Base-by-base conservation (phyloP, 305 asterid species). In the Salvia sclarea region DNA sequence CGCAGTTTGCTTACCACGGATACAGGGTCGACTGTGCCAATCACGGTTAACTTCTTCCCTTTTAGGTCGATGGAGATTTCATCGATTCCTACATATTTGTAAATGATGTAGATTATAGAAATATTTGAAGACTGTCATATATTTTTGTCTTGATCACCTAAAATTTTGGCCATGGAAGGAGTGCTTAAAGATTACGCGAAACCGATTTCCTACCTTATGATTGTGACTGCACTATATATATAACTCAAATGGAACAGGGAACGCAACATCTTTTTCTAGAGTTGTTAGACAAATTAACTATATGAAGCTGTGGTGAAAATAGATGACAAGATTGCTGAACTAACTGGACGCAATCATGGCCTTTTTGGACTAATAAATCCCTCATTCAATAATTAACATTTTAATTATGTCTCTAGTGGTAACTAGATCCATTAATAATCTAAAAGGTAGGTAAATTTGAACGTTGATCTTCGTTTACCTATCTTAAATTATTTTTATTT, bases 11-110 rank as follows among this genome's bases (percentile, higher is more conserved):
- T 76, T 1, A 83, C 95, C 35, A 85, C 88, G 4, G 68, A 76
- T 24, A 87, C 88, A 0, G 92, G 95, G 55, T 88, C 95, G n/a
- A 88, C 95, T 0, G 80, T 74, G 20, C 95, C 95, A 9, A 85
- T 76, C 56, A 88, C 77, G 0, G 84, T 83, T 24, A 88, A 78
- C 40, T 80, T 85, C 79, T 82, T 88, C 2, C 82, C 89, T 70
- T 83, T 82, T 53, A 88, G 75, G 48, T 85, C 95, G 30, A 88
- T 74, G 25, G 81, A n/a, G 41, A 88, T 85, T 65, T 81, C 85
- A 59, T 88, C 85, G 35, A 88, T 88, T 28, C 91, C 91, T 85
- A 73, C 61, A 24, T 13, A 54, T 54, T 54, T 3, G 58, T 10
- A 21, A 3, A 44, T 44, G 50, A 44, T 44, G 50, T 44, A 44